These are phyloP conservation scores for Brassica nigra DNA, from an alignment of 345 rosid genomes.

Conservation along the genomic window DNA sequence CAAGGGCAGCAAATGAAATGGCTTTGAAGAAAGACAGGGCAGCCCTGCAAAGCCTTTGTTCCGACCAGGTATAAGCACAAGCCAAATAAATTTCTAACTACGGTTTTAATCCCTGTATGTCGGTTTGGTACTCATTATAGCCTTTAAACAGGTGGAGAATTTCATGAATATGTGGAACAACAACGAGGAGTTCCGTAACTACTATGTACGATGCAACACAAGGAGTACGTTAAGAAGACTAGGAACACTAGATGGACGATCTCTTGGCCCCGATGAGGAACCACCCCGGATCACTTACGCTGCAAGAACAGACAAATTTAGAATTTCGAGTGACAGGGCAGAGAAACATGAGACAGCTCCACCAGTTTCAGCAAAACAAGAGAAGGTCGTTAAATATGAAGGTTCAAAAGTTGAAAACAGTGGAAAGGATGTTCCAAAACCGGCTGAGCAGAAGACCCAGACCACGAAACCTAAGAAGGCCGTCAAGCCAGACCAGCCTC, in stretches of 20 bases:
- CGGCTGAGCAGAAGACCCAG: conserved; percentile 50
- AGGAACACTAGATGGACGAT: conserved; percentile 78
- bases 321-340: conserved; percentile 39
- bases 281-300: conserved; percentile 51
- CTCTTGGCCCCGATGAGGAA: conserved; percentile 81
- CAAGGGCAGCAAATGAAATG: conserved; percentile 57
- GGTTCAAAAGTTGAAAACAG: conserved; percentile 42
- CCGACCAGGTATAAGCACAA: conserved; percentile 58
- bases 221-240: conserved; percentile 70
- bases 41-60: conserved; percentile 59
- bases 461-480: conserved; percentile 44
- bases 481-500: conserved; percentile 44
- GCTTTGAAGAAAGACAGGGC: conserved; percentile 56
- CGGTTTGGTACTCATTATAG: conserved; percentile 28
- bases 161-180: conserved; percentile 70
- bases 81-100: conserved; percentile 20
- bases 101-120: conserved; percentile 6
- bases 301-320: conserved; percentile 44
- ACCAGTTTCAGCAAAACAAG: conserved; percentile 41
- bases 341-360: conserved; percentile 36
- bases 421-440: conserved; percentile 35
- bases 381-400: conserved; percentile 38
- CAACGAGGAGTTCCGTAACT: conserved; percentile 62
- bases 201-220: conserved; percentile 60
- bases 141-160: conserved; percentile 60